Evolutionary conservation across 768 basidiomycete genomes (phyloP).

Genomic region (Agrocybe pediades): DNA sequence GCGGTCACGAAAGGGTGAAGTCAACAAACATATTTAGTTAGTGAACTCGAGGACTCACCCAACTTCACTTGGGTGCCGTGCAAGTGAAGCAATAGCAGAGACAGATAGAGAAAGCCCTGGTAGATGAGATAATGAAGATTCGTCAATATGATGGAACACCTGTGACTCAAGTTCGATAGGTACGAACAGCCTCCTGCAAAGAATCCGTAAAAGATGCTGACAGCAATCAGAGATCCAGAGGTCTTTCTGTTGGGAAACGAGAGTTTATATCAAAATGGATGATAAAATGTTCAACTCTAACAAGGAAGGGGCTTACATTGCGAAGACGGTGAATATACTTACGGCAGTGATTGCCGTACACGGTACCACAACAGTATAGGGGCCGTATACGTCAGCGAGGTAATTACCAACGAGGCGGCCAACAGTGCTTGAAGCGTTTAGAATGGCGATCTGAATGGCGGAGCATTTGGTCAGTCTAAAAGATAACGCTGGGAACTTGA

Average conservation of each 20-base stretch:
- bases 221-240: conserved; percentile 31
- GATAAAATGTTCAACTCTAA: background rate
- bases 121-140: too few relatives aligned
- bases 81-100: conserved; percentile 30
- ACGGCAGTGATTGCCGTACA: conserved; percentile 32
- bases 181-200: conserved; percentile 42
- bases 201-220: conserved; percentile 45
- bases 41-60: conserved; percentile 26
- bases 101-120: conserved; percentile 35
- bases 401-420: conserved; percentile 34
- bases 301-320: conserved; percentile 27
- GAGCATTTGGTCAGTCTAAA: conserved; percentile 8
- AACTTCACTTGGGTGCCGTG: conserved; percentile 32
- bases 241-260: conserved; percentile 21
- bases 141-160: background rate
- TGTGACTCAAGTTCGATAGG: conserved; percentile 2
- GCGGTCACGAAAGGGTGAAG: background rate
- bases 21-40: background rate
- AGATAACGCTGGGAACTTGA: background rate
- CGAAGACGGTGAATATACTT: conserved; percentile 37
- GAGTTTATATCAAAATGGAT: background rate
- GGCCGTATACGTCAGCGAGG: conserved; percentile 32
- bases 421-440: conserved; percentile 32
- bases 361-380: conserved; percentile 34
- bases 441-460: conserved; percentile 32